Evolutionary conservation across 768 basidiomycete genomes (phyloP).

Genomic region (Lentinula raphanica): DNA sequence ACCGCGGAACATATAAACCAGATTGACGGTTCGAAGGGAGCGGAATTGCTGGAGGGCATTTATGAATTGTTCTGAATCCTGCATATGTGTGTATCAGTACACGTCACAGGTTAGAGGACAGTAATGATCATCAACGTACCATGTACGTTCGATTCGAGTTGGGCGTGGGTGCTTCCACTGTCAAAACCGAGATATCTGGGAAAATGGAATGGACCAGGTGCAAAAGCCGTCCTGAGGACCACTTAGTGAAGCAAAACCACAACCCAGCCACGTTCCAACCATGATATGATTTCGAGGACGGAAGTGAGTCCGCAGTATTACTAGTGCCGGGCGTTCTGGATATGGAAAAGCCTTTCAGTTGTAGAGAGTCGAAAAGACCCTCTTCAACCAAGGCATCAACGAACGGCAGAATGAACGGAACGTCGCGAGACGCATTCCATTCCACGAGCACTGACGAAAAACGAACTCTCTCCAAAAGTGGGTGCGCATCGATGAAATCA

Average conservation of each 20-base stretch:
- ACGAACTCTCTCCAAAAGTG: not conserved
- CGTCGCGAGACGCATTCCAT: not conserved
- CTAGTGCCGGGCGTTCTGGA: not conserved
- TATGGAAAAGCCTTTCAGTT: not conserved
- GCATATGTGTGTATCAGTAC: not conserved
- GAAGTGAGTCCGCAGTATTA: not conserved
- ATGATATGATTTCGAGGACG: not conserved
- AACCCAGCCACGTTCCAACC: slow-evolving; percentile 1
- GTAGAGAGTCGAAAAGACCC: not conserved
- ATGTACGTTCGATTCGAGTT: not conserved
- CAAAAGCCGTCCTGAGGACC: not conserved
- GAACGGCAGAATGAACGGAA: not conserved
- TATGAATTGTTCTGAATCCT: not conserved
- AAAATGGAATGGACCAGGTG: not conserved
- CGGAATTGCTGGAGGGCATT: not conserved
- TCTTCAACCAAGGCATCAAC: not conserved
- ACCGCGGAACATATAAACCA: not conserved
- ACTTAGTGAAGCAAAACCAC: slow-evolving; percentile 1
- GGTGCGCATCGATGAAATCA: not conserved
- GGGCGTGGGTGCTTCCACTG: not conserved
- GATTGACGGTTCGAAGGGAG: not conserved
- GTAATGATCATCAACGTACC: not conserved
- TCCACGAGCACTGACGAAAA: not conserved
- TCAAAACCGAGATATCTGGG: not conserved
- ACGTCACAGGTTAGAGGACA: no score